phyloP scores from a whole-genome alignment of 805 yeast species.

The Brettanomyces nanus region DNA sequence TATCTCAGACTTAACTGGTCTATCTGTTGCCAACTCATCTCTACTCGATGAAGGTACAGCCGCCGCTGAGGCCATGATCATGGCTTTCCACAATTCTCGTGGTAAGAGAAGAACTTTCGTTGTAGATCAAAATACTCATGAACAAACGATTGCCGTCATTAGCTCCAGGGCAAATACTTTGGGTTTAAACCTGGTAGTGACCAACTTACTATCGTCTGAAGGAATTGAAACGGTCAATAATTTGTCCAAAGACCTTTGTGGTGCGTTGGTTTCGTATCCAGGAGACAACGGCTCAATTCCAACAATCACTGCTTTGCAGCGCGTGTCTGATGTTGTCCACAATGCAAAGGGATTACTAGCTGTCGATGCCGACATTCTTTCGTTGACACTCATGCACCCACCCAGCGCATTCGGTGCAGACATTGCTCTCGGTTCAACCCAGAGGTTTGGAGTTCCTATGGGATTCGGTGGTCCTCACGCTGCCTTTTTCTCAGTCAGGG shows the following conservation, averaged over 20 bases:
- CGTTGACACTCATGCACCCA: slow-evolving; percentile 76
- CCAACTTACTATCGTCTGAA: slow-evolving; percentile 41
- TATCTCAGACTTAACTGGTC: slow-evolving; percentile 81
- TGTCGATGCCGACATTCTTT: slow-evolving; percentile 88
- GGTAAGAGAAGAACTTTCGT: slow-evolving; percentile 63
- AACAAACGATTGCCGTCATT: slow-evolving; percentile 79
- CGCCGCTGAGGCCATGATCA: slow-evolving; percentile 93
- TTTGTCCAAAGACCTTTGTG: slow-evolving; percentile 44
- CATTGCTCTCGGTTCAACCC: slow-evolving; percentile 85
- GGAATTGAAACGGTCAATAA: slow-evolving; percentile 29
- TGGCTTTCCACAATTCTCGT: slow-evolving; percentile 59
- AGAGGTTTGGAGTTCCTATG: slow-evolving; percentile 95
- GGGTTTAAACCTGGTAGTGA: slow-evolving; percentile 52
- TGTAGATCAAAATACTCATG: slow-evolving; percentile 70
- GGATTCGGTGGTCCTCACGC: slow-evolving; percentile 99
- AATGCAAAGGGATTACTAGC: slow-evolving; percentile 65
- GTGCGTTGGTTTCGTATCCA: slow-evolving; percentile 87
- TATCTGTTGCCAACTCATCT: slow-evolving; percentile 93
- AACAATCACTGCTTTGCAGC: slow-evolving; percentile 37
- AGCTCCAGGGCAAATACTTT: slow-evolving; percentile 71
- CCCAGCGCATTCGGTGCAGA: slow-evolving; percentile 88
- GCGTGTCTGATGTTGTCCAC: slow-evolving; percentile 61
- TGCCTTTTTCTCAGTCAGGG: slow-evolving; percentile 87
- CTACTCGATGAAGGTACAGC: slow-evolving; percentile 95
- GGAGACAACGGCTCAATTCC: slow-evolving; percentile 71